Conservation (phyloP, 495 filamentous ascomycete species). For the Talaromyces stipitatus region DNA sequence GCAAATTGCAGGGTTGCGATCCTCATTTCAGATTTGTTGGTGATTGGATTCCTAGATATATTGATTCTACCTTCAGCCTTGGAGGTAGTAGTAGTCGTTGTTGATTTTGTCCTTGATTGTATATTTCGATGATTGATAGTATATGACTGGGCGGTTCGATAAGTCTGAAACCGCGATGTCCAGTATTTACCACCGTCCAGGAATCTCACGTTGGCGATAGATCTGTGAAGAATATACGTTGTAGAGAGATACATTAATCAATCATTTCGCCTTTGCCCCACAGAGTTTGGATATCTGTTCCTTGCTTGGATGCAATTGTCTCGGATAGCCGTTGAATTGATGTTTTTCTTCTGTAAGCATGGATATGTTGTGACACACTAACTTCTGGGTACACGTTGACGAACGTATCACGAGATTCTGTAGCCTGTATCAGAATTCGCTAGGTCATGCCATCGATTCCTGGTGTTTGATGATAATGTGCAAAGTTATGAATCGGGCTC, state of each 20-base stretch:
- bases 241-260: neutral
- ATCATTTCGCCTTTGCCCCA: neutral
- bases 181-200: no score
- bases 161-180: neutral
- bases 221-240: neutral
- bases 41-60: neutral
- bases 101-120: neutral
- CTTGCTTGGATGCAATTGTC: neutral
- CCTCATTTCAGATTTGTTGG: constrained; percentile 44
- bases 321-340: neutral
- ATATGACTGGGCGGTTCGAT: neutral
- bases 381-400: neutral
- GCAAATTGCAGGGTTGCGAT: constrained; percentile 79
- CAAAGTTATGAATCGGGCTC: neutral
- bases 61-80: neutral
- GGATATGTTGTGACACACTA: neutral
- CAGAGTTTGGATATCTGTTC: neutral
- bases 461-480: neutral
- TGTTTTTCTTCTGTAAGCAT: neutral
- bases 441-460: neutral
- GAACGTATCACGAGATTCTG: neutral
- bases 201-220: neutral
- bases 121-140: neutral
- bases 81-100: neutral
- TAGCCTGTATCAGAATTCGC: neutral